A percentile compares a stretch with the other conserved stretches of the same genome.
Evolutionary conservation across 305 asterid genomes (phyloP).

Genomic region (Rubia occidens): DNA sequence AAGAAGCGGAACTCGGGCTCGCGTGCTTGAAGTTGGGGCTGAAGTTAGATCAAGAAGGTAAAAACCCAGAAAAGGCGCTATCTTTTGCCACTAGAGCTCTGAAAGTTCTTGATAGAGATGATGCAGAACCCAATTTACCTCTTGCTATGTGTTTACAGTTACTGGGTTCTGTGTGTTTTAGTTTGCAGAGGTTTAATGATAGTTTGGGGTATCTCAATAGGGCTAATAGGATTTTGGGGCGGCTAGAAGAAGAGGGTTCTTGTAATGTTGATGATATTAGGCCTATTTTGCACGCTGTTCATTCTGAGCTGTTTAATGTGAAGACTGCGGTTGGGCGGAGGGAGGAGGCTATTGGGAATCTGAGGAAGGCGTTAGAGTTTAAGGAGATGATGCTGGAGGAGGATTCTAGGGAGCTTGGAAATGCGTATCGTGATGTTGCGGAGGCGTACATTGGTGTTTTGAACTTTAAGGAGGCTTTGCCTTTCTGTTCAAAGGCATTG

Average conservation of each 20-base stretch:
- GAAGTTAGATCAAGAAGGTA: constrained; percentile 70
- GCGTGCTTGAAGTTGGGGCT: constrained; percentile 82
- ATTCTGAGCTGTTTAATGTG: constrained; percentile 56
- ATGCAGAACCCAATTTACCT: constrained; percentile 45
- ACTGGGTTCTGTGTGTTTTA: constrained; percentile 65
- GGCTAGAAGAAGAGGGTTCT: constrained; percentile 40
- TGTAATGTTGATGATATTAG: constrained; percentile 36
- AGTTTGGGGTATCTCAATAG: constrained; percentile 76
- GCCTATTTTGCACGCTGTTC: constrained; percentile 71
- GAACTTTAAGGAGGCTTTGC: constrained; percentile 67
- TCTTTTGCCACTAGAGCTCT: constrained; percentile 68
- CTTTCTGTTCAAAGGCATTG: constrained; percentile 69
- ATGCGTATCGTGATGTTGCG: constrained; percentile 73
- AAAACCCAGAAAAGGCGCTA: constrained; percentile 57
- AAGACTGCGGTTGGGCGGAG: constrained; percentile 89
- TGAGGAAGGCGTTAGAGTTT: constrained; percentile 62
- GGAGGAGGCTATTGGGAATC: constrained; percentile 74
- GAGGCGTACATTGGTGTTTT: constrained; percentile 72
- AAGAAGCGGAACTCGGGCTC: constrained; percentile 62
- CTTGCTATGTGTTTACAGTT: constrained; percentile 81
- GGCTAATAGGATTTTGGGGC: constrained; percentile 58
- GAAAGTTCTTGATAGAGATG: constrained; percentile 42
- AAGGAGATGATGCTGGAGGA: constrained; percentile 61
- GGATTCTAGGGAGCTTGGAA: constrained; percentile 71
- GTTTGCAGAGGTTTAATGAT: constrained; percentile 61